Evolutionary conservation across 1,284 basidiomycete genomes (phyloP).

Genomic region (Schizophyllum amplum): DNA sequence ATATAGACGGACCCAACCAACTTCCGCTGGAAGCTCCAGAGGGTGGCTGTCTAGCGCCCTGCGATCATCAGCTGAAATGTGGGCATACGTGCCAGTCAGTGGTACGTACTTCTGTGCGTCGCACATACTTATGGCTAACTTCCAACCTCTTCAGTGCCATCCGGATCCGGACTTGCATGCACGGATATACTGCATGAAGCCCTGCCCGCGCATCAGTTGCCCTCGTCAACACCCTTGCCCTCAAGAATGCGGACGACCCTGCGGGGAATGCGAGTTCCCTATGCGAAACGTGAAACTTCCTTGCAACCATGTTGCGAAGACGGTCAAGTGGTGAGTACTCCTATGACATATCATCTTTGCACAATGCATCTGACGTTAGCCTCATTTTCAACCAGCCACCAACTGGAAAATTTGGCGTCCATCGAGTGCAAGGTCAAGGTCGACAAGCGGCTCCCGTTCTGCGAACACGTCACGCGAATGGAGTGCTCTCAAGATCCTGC

Average conservation of each 20-base stretch:
- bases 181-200: constrained; percentile 39
- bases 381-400: constrained; percentile 28
- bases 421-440: constrained; percentile 40
- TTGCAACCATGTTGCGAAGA: constrained; percentile 48
- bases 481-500: constrained; percentile 39
- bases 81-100: constrained; percentile 64
- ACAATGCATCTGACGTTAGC: constrained; percentile 3
- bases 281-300: constrained; percentile 44
- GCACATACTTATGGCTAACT: not conserved
- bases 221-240: constrained; percentile 52
- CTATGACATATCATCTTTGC: not conserved
- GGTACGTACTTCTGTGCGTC: constrained; percentile 23
- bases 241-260: constrained; percentile 42
- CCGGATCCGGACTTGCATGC: constrained; percentile 52
- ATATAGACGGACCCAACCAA: constrained; percentile 43
- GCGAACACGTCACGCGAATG: constrained; percentile 47
- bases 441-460: constrained; percentile 38
- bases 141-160: constrained; percentile 44
- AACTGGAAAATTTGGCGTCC: constrained; percentile 33
- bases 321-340: constrained; percentile 45
- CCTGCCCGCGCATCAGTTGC: constrained; percentile 43
- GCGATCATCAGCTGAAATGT: constrained; percentile 51
- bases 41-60: constrained; percentile 60
- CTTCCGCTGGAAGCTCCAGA: constrained; percentile 50
- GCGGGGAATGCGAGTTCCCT: constrained; percentile 49